These are phyloP conservation scores for Trametes villosa DNA, from an alignment of 768 basidiomycete genomes.

Conservation along the genomic window DNA sequence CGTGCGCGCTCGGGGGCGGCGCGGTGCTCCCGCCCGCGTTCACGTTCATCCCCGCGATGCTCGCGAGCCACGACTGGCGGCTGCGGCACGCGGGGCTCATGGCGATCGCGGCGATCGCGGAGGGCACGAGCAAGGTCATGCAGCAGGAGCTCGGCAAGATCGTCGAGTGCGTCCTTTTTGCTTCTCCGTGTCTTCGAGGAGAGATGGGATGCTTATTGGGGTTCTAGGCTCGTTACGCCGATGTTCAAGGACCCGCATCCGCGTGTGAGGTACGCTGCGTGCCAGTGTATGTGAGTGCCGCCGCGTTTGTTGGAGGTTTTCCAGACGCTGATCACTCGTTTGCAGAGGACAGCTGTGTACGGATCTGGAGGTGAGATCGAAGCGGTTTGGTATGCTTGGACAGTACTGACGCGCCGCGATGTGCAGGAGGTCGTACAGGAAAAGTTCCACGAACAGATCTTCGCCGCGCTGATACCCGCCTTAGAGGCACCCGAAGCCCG, in stretches of 20 bases:
- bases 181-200: background rate
- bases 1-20: slow-evolving; percentile 79
- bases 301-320: background rate
- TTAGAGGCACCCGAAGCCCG: slow-evolving; percentile 77
- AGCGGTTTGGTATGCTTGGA: background rate
- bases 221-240: slow-evolving; percentile 67
- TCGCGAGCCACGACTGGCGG: slow-evolving; percentile 83
- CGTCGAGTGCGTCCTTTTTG: slow-evolving; percentile 60
- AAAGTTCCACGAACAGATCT: slow-evolving; percentile 67
- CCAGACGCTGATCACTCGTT: background rate
- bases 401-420: background rate
- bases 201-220: slow-evolving; percentile 19
- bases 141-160: slow-evolving; percentile 81
- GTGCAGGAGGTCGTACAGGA: slow-evolving; percentile 77
- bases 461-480: slow-evolving; percentile 70
- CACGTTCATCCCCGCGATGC: slow-evolving; percentile 81
- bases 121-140: slow-evolving; percentile 84
- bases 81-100: slow-evolving; percentile 84
- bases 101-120: slow-evolving; percentile 84
- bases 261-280: slow-evolving; percentile 72
- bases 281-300: slow-evolving; percentile 75
- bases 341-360: slow-evolving; percentile 85
- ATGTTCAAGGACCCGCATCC: slow-evolving; percentile 83
- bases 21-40: slow-evolving; percentile 80
- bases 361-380: slow-evolving; percentile 70